These are phyloP conservation scores for Coniochaeta sp. DNA, from an alignment of 2,329 filamentous ascomycete species.

Conservation along the genomic window DNA sequence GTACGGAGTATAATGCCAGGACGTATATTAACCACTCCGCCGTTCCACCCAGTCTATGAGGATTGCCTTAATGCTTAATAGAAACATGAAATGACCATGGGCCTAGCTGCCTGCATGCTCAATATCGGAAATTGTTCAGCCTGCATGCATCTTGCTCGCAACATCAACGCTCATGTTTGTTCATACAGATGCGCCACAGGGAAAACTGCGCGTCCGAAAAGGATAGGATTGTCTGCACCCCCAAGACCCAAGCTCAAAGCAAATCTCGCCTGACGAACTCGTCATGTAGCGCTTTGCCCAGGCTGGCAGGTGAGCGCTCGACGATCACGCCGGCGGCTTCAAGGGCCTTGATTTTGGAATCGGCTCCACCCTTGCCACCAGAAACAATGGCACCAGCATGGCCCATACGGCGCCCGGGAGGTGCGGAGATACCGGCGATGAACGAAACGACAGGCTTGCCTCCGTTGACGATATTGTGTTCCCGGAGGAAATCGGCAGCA, in stretches of 20 bases:
- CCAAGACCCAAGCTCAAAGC: slow-evolving; percentile 51
- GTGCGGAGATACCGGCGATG: slow-evolving; percentile 96
- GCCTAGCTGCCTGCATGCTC: neutral
- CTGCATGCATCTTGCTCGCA: neutral
- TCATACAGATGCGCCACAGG: slow-evolving; percentile 7
- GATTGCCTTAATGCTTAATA: neutral
- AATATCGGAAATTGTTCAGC: neutral
- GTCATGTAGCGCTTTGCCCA: slow-evolving; percentile 89
- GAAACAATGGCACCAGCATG: slow-evolving; percentile 98
- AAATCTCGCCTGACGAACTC: slow-evolving; percentile 96
- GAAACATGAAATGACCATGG: slow-evolving; percentile 2
- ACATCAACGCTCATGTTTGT: neutral
- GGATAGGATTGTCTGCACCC: neutral
- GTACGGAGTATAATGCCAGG: neutral
- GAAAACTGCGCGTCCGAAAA: neutral
- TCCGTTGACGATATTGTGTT: slow-evolving; percentile 77
- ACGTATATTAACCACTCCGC: neutral
- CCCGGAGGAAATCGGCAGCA: slow-evolving; percentile 89
- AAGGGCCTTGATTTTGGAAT: slow-evolving; percentile 95
- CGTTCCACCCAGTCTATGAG: neutral
- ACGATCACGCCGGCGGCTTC: slow-evolving; percentile 92
- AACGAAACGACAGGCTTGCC: slow-evolving; percentile 95
- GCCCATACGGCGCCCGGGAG: slow-evolving; percentile 94
- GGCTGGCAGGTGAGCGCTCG: slow-evolving; percentile 83
- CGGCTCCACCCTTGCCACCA: slow-evolving; percentile 94